Evolutionary conservation across 257 asterid genomes (phyloP), one percentile per base, ranked within the genome.

Genomic region (Fraxinus cuspidata): DNA sequence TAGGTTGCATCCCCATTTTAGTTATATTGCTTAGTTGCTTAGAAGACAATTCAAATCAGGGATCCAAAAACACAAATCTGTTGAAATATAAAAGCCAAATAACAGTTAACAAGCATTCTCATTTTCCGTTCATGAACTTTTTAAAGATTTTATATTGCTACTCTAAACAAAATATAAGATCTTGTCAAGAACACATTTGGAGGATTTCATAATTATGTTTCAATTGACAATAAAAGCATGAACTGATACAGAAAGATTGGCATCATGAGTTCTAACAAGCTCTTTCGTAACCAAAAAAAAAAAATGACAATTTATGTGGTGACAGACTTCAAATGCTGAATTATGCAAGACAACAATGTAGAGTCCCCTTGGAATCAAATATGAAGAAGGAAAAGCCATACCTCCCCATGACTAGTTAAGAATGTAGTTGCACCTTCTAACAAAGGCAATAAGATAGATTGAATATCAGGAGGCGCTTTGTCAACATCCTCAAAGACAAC

Each of bases 321-420:
- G 70, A 76, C 73, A 77, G 38, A 68, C 31, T 74, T 27, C 71
- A 49, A 27, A 47, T 53, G 32, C 63, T 8, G 66, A 47, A 58
- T 44, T 38, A 56, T 35, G 68, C 49, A 60, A 32, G 67, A 31
- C 28, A 49, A 9, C 15, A 69, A 51, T 23, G n/a, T 25, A 18
- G 71, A 40, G 40, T 35, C 64, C 34, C 53, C 40, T 7, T 13
- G 72, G 67, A 81, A 76, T 32, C 77, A 56, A 42, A 73, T 71
- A 21, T 47, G 67, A 79, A 27, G 27, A 74, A 37, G 44, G 65
- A 70, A 21, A 80, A 74, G 27, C 44, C 40, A 66, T 90, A 94
- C 99, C 98, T 96, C 97, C 80, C 99, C 99, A 78, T 93, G 93
- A 77, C 97, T 96, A 72, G 94, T 89, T 71, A 88, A 80, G 83